Percentiles rank a stretch among this genome's conserved stretches.
Conservation (phyloP, 331 rosid species). For the Rosa hybrid region DNA sequence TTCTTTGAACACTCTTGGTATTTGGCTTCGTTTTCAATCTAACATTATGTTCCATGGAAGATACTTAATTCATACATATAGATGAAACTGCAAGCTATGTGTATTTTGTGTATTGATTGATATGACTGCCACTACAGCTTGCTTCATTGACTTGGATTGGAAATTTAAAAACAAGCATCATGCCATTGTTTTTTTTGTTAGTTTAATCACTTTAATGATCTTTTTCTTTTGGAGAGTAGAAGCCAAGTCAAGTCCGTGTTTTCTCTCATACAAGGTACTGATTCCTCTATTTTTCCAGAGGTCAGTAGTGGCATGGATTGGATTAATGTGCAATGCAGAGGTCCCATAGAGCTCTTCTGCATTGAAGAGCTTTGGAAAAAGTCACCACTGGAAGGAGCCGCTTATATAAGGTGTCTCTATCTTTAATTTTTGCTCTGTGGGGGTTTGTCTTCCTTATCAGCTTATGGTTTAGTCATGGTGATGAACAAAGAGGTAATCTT, state of each 20-base stretch:
- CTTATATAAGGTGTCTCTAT: constrained; percentile 61
- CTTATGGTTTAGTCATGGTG: constrained; percentile 66
- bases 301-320: constrained; percentile 30
- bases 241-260: constrained; percentile 28
- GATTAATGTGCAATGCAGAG: constrained; percentile 87
- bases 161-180: constrained; percentile 35
- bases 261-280: constrained; percentile 43
- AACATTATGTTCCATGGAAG: not conserved
- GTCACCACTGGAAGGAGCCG: constrained; percentile 41
- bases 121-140: not conserved
- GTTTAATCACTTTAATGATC: constrained; percentile 13
- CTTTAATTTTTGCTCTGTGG: constrained; percentile 68
- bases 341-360: constrained; percentile 76
- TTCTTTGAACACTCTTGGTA: not conserved
- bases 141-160: constrained; percentile 19
- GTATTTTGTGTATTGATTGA: not conserved
- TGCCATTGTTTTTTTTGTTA: constrained; percentile 10
- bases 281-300: constrained; percentile 5
- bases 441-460: constrained; percentile 64
- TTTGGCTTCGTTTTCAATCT: constrained; percentile 2
- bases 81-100: constrained; percentile 16
- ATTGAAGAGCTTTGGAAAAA: constrained; percentile 63
- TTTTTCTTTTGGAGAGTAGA: constrained; percentile 17
- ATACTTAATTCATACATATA: not conserved
- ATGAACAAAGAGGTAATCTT: constrained; percentile 61